A percentile compares a stretch with the other conserved stretches of the same genome.
These are phyloP conservation scores for Prunus fruticosa DNA, from an alignment of 306 rosid genomes.

Conservation along the genomic window DNA sequence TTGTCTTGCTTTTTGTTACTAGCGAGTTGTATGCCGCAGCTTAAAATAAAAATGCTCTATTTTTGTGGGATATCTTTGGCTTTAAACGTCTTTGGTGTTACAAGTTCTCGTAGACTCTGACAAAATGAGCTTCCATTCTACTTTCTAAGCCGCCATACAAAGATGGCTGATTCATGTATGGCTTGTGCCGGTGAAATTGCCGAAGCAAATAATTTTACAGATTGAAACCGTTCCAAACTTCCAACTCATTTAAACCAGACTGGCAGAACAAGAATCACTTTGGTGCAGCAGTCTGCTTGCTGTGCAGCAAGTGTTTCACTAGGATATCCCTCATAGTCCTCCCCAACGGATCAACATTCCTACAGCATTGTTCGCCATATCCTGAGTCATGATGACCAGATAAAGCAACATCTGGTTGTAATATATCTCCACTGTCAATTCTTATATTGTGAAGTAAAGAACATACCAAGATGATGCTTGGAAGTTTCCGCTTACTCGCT, in stretches of 20 bases:
- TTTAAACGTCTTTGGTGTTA: no score
- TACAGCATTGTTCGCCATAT: constrained; percentile 63
- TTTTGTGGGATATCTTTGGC: no score
- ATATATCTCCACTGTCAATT: constrained; percentile 62
- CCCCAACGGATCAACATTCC: constrained; percentile 72
- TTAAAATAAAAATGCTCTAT: no score
- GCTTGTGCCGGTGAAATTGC: no score
- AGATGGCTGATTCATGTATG: no score
- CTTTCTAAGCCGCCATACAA: no score
- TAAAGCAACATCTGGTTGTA: constrained; percentile 69
- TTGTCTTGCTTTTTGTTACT: no score
- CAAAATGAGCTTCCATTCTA: no score
- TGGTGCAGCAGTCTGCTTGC: constrained; percentile 14
- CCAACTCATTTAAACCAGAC: not conserved
- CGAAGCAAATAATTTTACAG: no score
- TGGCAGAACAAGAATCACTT: not conserved
- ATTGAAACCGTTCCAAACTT: not conserved
- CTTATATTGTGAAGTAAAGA: constrained; percentile 90
- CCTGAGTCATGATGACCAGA: constrained; percentile 85
- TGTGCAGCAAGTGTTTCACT: constrained; percentile 40
- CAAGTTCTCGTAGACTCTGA: no score
- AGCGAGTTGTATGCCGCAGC: no score
- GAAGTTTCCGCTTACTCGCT: constrained; percentile 86
- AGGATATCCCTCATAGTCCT: constrained; percentile 57
- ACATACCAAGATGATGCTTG: constrained; percentile 85